Percentiles rank a stretch among this genome's conserved stretches.
These are phyloP conservation scores for Pseudogymnoascus sp. DNA, from an alignment of 2,329 filamentous ascomycete genomes.

Conservation along the genomic window DNA sequence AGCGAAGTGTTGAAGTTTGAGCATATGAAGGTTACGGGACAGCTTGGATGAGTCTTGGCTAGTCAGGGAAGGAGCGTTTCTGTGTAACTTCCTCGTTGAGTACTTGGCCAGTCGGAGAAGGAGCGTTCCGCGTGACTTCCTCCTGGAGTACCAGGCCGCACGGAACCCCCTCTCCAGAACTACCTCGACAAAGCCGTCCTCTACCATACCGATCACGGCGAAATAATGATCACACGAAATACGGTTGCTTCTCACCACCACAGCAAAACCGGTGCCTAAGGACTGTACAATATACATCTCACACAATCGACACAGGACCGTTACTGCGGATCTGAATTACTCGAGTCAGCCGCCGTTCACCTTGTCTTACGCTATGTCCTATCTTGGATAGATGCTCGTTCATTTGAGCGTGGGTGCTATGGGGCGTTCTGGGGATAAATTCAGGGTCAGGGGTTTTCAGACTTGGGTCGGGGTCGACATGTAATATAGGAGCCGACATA, in stretches of 20 bases:
- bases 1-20: not conserved
- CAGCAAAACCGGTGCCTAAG: not conserved
- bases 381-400: not conserved
- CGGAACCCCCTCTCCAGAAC: not conserved
- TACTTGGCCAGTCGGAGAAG: not conserved
- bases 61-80: not conserved
- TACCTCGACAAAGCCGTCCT: not conserved
- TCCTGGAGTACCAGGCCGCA: not conserved
- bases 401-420: not conserved
- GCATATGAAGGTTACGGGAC: slow-evolving; percentile 1
- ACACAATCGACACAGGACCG: not conserved
- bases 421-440: not conserved
- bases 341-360: not conserved
- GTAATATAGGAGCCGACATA: not conserved
- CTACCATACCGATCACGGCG: not conserved
- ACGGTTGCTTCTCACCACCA: not conserved
- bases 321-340: not conserved
- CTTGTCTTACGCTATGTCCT: not conserved
- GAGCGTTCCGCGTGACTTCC: not conserved
- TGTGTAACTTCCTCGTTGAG: not conserved
- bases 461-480: not conserved
- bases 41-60: not conserved
- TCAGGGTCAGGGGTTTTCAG: not conserved
- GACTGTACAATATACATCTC: not conserved
- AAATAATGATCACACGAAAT: not conserved